Conservation (phyloP, 1,139 yeast species). For the Blastobotrys apis region DNA sequence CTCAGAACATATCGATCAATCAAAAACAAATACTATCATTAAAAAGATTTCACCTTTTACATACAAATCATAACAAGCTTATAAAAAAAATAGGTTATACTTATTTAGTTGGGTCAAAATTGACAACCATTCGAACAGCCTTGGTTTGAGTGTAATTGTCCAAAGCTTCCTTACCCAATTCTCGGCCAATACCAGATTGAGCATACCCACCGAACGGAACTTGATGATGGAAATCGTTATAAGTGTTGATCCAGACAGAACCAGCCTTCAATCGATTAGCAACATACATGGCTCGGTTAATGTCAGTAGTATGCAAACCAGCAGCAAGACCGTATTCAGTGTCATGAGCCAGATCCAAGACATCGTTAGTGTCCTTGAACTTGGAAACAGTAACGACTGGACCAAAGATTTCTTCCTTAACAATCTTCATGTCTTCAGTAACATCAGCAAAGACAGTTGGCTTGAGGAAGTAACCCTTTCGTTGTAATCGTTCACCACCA, state of each 20-base stretch:
- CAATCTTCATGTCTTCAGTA: slow-evolving; percentile 59
- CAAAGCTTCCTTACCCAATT: slow-evolving; percentile 82
- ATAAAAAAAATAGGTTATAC: no score
- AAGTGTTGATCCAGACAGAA: slow-evolving; percentile 77
- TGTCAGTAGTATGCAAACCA: slow-evolving; percentile 67
- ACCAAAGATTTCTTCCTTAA: slow-evolving; percentile 81
- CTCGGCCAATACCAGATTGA: slow-evolving; percentile 86
- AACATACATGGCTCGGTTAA: slow-evolving; percentile 58
- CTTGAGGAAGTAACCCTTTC: slow-evolving; percentile 68
- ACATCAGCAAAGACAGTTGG: slow-evolving; percentile 81
- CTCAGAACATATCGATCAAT: slow-evolving; percentile 35
- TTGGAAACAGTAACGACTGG: slow-evolving; percentile 75
- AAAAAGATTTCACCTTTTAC: no score
- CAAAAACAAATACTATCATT: slow-evolving; percentile 33
- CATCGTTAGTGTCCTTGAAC: slow-evolving; percentile 71
- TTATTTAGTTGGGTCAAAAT: slow-evolving; percentile 9
- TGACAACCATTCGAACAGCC: slow-evolving; percentile 48
- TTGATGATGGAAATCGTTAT: slow-evolving; percentile 73
- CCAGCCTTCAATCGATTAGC: slow-evolving; percentile 71
- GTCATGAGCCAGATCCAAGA: slow-evolving; percentile 62
- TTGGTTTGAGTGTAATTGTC: slow-evolving; percentile 76
- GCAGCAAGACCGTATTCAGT: slow-evolving; percentile 82
- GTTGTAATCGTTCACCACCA: slow-evolving; percentile 62
- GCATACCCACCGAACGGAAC: slow-evolving; percentile 80
- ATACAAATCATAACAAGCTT: no score